Evolutionary conservation across 2,329 filamentous ascomycete genomes (phyloP).

Genomic region (Chaetomium strumarium): DNA sequence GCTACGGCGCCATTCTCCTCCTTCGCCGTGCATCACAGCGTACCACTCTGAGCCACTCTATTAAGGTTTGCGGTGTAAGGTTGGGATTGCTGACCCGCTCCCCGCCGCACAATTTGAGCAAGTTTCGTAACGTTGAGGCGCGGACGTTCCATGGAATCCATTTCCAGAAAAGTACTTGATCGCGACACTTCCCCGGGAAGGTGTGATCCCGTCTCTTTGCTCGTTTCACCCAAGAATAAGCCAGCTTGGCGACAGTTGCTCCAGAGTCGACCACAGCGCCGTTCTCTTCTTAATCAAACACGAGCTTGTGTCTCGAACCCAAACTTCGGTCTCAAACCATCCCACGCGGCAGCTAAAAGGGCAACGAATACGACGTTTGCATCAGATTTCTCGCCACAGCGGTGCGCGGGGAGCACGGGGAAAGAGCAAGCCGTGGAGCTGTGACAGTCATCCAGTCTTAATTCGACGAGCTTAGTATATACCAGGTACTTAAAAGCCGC

Average conservation of each 20-base stretch:
- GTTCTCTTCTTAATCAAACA: no score
- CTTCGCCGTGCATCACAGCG: no score
- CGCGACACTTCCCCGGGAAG: background rate
- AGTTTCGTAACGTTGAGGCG: slow-evolving; percentile 4
- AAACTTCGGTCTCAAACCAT: background rate
- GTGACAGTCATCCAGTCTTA: background rate
- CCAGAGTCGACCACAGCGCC: no score
- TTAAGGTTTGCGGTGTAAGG: background rate
- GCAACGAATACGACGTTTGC: background rate
- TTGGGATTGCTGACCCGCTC: background rate
- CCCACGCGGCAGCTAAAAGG: background rate
- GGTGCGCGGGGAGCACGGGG: no score
- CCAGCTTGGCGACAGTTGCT: background rate
- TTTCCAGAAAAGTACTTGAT: background rate
- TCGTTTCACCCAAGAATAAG: background rate
- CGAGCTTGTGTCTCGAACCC: background rate
- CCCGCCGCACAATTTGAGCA: slow-evolving; percentile 8
- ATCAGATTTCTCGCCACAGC: background rate
- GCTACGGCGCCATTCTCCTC: no score
- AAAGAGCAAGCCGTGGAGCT: no score
- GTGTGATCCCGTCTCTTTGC: background rate
- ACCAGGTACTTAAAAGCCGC: background rate
- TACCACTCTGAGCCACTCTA: no score
- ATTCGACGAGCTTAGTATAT: background rate
- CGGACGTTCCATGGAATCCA: background rate